A percentile compares a stretch with the other conserved stretches of the same genome.
Conservation (phyloP, 345 rosid genomes). For the Sapria himalayana region DNA sequence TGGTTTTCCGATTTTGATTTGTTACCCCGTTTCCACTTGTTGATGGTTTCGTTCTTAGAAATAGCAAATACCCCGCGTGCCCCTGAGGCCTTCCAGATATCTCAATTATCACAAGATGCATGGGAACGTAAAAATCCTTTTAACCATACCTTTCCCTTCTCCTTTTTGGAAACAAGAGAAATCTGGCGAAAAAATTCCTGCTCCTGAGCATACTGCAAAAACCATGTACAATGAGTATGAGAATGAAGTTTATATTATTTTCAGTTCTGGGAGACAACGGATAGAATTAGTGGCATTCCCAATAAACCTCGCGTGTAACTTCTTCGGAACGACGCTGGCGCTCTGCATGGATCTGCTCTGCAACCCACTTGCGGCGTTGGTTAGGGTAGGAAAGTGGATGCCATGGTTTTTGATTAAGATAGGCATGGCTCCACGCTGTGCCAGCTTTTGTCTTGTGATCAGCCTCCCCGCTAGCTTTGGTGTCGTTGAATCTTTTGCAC, state of each 20-base stretch:
- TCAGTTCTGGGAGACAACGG: no score
- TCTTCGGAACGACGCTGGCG: conserved; percentile 53
- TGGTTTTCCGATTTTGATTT: no score
- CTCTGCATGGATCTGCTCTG: conserved; percentile 76
- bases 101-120: no score
- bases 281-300: no score
- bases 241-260: no score
- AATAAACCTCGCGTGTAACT: conserved; percentile 80
- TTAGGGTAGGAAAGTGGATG: conserved; percentile 97
- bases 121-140: no score
- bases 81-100: no score
- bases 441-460: conserved; percentile 86
- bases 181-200: conserved; percentile 92
- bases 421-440: conserved; percentile 96
- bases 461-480: conserved; percentile 40
- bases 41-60: no score
- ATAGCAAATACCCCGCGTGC: no score
- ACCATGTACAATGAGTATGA: neutral
- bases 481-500: conserved; percentile 57
- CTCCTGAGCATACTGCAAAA: conserved; percentile 70
- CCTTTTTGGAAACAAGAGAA: conserved; percentile 78
- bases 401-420: conserved; percentile 97
- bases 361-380: conserved; percentile 98
- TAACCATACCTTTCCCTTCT: conserved; percentile 82
- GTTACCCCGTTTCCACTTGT: no score